Conservation (phyloP, 352 stramenopile genomes). For the Blastocystis sp. region DNA sequence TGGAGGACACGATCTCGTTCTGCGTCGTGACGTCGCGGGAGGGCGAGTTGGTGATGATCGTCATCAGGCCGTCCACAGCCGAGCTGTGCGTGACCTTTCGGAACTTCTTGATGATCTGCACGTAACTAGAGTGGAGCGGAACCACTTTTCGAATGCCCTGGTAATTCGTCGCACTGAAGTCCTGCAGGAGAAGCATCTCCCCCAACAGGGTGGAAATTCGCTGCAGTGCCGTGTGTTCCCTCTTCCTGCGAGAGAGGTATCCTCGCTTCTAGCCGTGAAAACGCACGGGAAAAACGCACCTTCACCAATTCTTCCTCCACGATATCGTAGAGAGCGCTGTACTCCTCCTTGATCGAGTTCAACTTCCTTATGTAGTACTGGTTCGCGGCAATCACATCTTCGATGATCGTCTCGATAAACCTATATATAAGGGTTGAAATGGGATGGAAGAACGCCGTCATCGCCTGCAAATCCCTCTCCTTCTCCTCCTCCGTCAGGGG, state of each 20-base stretch:
- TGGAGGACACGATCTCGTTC: conserved; percentile 54
- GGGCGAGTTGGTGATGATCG: conserved; percentile 50
- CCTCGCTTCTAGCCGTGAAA: conserved; percentile 6
- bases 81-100: conserved; percentile 63
- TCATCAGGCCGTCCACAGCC: conserved; percentile 62
- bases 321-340: background rate
- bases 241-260: background rate
- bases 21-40: conserved; percentile 41
- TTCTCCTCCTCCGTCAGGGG: conserved; percentile 1
- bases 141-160: conserved; percentile 61
- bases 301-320: conserved; percentile 25
- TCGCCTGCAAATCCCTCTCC: conserved; percentile 20
- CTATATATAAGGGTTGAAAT: conserved; percentile 26
- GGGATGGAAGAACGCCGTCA: background rate
- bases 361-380: conserved; percentile 68
- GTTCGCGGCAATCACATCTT: conserved; percentile 61
- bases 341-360: conserved; percentile 29
- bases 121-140: background rate
- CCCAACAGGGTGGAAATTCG: conserved; percentile 48
- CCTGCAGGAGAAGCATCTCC: conserved; percentile 63
- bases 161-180: conserved; percentile 64
- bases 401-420: conserved; percentile 63
- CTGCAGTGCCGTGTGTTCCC: conserved; percentile 7
- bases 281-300: background rate
- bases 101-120: conserved; percentile 69